A percentile compares a stretch with the other conserved stretches of the same genome.
These are phyloP conservation scores for Tricholomella constricta DNA, from an alignment of 768 basidiomycete genomes.

Conservation along the genomic window DNA sequence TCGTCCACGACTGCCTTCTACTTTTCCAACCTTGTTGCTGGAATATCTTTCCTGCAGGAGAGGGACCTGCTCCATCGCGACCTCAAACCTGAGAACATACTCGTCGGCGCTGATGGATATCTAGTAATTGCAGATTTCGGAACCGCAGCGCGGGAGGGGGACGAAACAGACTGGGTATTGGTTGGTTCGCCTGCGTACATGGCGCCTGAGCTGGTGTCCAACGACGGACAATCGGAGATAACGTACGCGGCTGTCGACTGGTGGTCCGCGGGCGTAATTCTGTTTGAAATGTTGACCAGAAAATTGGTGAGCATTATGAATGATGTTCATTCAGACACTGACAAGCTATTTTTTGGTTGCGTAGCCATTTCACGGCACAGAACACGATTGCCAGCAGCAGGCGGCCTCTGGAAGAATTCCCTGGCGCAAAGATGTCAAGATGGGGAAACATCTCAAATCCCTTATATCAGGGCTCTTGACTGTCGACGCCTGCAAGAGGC, in stretches of 20 bases:
- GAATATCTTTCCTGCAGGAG: conserved; percentile 46
- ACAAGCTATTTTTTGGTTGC: background rate
- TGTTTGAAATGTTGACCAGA: conserved; percentile 55
- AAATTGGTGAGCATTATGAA: conserved; percentile 30
- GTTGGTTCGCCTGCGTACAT: conserved; percentile 51
- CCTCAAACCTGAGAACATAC: conserved; percentile 59
- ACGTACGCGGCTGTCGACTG: conserved; percentile 47
- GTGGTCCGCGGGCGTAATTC: conserved; percentile 52
- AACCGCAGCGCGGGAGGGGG: conserved; percentile 27
- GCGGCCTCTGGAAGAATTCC: conserved; percentile 29
- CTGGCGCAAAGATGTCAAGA: conserved; percentile 39
- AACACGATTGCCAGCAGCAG: conserved; percentile 27
- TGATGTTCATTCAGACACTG: conserved; percentile 1
- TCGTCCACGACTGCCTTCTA: conserved; percentile 47
- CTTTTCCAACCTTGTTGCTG: conserved; percentile 54
- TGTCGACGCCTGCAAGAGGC: conserved; percentile 35
- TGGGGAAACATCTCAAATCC: conserved; percentile 43
- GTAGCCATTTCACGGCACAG: conserved; percentile 21
- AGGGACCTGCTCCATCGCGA: conserved; percentile 54
- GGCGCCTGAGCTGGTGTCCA: conserved; percentile 47
- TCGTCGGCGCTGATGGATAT: conserved; percentile 59
- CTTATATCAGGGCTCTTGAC: conserved; percentile 45
- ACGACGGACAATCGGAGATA: conserved; percentile 12
- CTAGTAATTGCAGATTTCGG: conserved; percentile 57
- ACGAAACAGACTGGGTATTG: conserved; percentile 29